Conservation (phyloP, 192 early-diverging fungal species). For the Backusella australiensis region DNA sequence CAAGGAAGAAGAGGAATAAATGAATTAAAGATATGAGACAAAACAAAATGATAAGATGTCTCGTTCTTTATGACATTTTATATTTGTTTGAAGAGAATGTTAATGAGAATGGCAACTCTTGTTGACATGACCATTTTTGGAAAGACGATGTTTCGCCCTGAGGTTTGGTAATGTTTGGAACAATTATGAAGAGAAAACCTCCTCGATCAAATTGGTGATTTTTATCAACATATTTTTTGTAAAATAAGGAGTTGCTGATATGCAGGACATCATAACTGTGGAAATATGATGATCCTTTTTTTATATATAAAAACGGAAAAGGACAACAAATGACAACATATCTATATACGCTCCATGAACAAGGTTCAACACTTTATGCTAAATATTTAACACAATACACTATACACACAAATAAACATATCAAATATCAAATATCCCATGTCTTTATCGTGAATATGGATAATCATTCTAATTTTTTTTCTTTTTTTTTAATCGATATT, state of each 20-base stretch:
- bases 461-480: constrained; percentile 5
- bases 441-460: neutral
- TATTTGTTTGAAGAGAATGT: constrained; percentile 2
- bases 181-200: neutral
- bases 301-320: neutral
- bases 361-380: neutral
- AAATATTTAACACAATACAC: neutral
- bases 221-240: neutral
- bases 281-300: neutral
- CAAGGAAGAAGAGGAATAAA: neutral
- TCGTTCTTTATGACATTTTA: neutral
- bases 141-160: constrained; percentile 9
- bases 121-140: neutral
- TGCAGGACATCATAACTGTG: neutral
- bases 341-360: neutral
- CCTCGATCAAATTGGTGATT: constrained; percentile 3
- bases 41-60: neutral
- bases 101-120: neutral
- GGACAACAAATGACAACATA: constrained; percentile 3
- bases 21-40: neutral
- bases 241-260: neutral
- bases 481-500: constrained; percentile 6
- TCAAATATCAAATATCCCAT: neutral
- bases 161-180: constrained; percentile 1
- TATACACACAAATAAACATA: neutral